phyloP scores from a whole-genome alignment of 495 filamentous ascomycete genomes.

The Aspergillus hancockii region DNA sequence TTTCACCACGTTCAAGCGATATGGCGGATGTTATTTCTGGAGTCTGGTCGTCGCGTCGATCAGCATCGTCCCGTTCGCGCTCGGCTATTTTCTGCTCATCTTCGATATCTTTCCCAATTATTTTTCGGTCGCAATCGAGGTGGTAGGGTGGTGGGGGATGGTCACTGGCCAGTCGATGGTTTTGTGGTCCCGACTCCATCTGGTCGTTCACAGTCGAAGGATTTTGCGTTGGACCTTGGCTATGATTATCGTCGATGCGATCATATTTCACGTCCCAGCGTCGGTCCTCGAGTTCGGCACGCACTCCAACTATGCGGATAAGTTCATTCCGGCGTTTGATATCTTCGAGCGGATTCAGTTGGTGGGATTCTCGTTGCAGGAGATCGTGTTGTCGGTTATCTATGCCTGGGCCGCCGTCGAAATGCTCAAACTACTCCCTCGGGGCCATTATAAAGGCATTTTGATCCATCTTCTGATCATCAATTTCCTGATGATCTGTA shows the following conservation, averaged over 20 bases:
- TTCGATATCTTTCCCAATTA: background rate
- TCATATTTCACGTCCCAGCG: background rate
- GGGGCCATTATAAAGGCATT: background rate
- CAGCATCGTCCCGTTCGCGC: background rate
- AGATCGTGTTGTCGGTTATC: background rate
- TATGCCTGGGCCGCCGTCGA: background rate
- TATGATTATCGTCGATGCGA: background rate
- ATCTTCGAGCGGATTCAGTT: conserved; percentile 3
- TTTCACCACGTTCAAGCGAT: background rate
- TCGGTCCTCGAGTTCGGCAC: background rate
- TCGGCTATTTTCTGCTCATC: background rate
- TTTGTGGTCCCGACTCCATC: conserved; percentile 1
- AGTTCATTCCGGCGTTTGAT: background rate
- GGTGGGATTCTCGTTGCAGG: background rate
- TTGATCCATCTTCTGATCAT: background rate
- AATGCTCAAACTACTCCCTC: background rate
- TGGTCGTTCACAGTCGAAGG: background rate
- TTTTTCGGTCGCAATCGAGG: background rate
- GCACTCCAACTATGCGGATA: background rate
- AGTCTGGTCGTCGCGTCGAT: background rate
- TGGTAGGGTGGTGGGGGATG: background rate
- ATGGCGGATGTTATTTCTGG: background rate
- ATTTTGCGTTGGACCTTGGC: background rate
- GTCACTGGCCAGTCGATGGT: conserved; percentile 1
- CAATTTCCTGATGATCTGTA: background rate